These are phyloP conservation scores for Neobulgaria alba DNA, from an alignment of 2,329 filamentous ascomycete genomes.

Conservation along the genomic window DNA sequence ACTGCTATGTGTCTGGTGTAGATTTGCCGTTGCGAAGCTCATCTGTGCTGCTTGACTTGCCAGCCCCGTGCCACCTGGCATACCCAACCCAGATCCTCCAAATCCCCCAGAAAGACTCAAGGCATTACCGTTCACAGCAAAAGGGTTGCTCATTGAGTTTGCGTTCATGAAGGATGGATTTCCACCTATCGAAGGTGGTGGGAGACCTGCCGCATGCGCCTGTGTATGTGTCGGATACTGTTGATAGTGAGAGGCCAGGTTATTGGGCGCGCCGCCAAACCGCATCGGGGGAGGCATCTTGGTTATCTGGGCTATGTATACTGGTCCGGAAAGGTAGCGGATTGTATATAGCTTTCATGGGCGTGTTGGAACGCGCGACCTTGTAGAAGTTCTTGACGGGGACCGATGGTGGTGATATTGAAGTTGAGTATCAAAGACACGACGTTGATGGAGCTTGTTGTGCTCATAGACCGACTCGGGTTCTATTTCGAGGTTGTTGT, in stretches of 20 bases:
- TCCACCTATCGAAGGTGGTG: slow-evolving; percentile 50
- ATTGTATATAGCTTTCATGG: slow-evolving; percentile 27
- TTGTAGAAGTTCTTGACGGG: not conserved
- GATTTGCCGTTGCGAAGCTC: slow-evolving; percentile 67
- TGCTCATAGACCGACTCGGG: not conserved
- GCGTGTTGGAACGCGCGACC: slow-evolving; percentile 22
- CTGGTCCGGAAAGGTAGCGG: slow-evolving; percentile 25
- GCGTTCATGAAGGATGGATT: slow-evolving; percentile 66
- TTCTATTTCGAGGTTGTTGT: not conserved
- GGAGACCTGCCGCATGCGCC: slow-evolving; percentile 38
- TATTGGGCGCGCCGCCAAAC: slow-evolving; percentile 29
- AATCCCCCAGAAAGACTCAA: slow-evolving; percentile 51
- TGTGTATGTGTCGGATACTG: slow-evolving; percentile 38
- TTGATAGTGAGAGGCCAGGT: slow-evolving; percentile 33
- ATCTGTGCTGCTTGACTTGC: slow-evolving; percentile 82
- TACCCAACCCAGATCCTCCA: slow-evolving; percentile 43
- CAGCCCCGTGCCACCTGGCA: slow-evolving; percentile 56
- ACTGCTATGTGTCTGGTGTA: slow-evolving; percentile 51
- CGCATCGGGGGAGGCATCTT: slow-evolving; percentile 30
- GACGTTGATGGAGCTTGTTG: not conserved
- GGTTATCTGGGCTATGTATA: slow-evolving; percentile 25
- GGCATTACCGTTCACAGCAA: slow-evolving; percentile 42
- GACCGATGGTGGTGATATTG: too few species aligned
- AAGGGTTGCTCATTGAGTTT: slow-evolving; percentile 60
- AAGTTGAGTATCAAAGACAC: not conserved